phyloP scores from a whole-genome alignment of 345 rosid species.

The Mangifera indica region DNA sequence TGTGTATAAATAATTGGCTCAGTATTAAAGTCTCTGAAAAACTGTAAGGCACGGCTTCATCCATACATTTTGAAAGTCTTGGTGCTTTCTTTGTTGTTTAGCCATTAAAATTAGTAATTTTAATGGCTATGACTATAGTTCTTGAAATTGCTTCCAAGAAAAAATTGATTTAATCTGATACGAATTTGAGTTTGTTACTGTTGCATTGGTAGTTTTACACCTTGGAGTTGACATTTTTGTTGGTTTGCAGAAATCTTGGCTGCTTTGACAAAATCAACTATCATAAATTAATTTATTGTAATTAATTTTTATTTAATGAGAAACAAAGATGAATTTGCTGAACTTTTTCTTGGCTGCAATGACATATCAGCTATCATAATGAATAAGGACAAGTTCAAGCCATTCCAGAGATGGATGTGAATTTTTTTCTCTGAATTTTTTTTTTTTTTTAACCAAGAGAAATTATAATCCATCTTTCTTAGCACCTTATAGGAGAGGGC shows the following conservation, averaged over 20 bases:
- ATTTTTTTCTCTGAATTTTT: not conserved
- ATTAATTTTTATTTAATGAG: too few relatives aligned
- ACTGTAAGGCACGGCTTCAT: not conserved
- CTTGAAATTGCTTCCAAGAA: too few relatives aligned
- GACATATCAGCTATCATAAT: not conserved
- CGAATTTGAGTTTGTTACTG: too few relatives aligned
- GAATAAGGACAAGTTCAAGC: not conserved
- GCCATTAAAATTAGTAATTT: too few relatives aligned
- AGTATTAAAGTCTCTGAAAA: not conserved
- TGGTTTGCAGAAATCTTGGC: not conserved
- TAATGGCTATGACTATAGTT: too few relatives aligned
- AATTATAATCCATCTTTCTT: constrained; percentile 20
- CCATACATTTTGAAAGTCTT: not conserved
- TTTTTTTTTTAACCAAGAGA: not conserved
- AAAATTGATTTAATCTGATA: too few relatives aligned
- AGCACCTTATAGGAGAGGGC: constrained; percentile 62
- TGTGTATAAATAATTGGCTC: not conserved
- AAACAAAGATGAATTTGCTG: too few relatives aligned
- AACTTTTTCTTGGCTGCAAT: too few relatives aligned
- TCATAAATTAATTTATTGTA: not conserved
- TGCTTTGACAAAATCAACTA: not conserved
- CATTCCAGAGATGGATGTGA: not conserved
- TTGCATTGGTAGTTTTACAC: not conserved
- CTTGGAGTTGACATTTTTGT: not conserved
- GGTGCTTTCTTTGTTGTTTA: too few relatives aligned